Base-by-base conservation (phyloP, 2,329 filamentous ascomycete species). In the Orbilia brochopaga region DNA sequence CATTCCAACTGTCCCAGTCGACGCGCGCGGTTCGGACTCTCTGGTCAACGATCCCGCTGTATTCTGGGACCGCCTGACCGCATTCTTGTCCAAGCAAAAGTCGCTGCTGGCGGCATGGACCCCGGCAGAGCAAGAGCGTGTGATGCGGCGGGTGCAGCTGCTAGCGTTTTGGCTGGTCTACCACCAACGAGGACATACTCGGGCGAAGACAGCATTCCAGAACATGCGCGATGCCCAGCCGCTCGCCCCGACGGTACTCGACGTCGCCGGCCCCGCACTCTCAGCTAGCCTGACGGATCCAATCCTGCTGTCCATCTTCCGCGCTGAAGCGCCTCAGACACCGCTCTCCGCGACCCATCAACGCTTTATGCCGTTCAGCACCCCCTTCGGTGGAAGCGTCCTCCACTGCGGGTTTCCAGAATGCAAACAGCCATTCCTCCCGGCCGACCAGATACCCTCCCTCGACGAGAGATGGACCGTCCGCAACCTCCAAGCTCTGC, bases 131-230 rank as follows among this genome's bases (percentile, higher is more conserved):
- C 37, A 61, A n/a, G 27, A 65, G 37, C 48, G 19, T 1, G 35
- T 75, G 11, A 75, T 77, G 64, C 57, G 40, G 52, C 77, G 77
- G 37, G 53, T 78, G 4, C 78, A 79, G 51, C 24, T 78, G n/a
- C 57, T 78, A 35, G 53, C 77, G n/a, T 79, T 78, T 74, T 79
- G 78, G 78, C 77, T 78, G 17, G 53, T 78, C 30, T 78, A 75
- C 70, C 70, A 66, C 2, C 77, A 78, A 57, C 75, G 73, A 11
- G 64, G 57, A 15, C 78, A 78, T 69, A 77, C 75, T 37, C 76
- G 74, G 13, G 75, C 78, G 2, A 78, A 79, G 60, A 77, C 75
- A 2, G 78, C 77, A 74, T 79, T 79, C 73, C 66, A 57, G 1
- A 76, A 65, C 2, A 64, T 77, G n/a, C 69, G 46, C 15, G 51